These are phyloP conservation scores for Hortiboletus flavorubellus DNA, from an alignment of 768 basidiomycete genomes.

Conservation along the genomic window DNA sequence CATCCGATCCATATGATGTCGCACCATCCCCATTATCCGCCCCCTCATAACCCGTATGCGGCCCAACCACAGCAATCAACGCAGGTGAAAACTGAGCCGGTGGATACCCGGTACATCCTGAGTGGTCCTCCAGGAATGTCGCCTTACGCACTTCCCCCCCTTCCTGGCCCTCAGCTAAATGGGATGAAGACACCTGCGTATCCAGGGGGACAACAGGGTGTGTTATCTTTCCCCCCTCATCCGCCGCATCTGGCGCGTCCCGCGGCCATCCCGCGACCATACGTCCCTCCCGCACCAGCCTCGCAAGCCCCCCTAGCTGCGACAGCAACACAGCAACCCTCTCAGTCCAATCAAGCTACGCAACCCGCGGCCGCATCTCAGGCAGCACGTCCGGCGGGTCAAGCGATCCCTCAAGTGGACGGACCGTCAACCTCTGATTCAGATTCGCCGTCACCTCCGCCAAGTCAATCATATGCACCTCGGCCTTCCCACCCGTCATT, in stretches of 20 bases:
- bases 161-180: constrained; percentile 64
- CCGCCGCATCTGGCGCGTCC: constrained; percentile 29
- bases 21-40: constrained; percentile 52
- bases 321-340: constrained; percentile 14
- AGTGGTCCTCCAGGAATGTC: constrained; percentile 38
- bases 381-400: constrained; percentile 19
- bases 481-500: constrained; percentile 71
- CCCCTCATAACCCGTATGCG: constrained; percentile 50
- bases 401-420: constrained; percentile 72
- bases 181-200: constrained; percentile 49
- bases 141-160: constrained; percentile 53
- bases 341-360: constrained; percentile 15
- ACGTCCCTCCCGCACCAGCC: constrained; percentile 16
- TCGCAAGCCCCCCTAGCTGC: constrained; percentile 16
- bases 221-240: constrained; percentile 50
- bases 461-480: constrained; percentile 58
- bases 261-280: constrained; percentile 19
- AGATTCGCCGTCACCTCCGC: constrained; percentile 69
- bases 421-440: constrained; percentile 70
- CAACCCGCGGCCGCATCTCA: constrained; percentile 14
- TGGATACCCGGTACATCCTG: constrained; percentile 67
- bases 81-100: constrained; percentile 70
- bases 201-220: constrained; percentile 56
- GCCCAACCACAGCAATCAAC: constrained; percentile 38
- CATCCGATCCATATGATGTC: constrained; percentile 62